Base-by-base conservation (phyloP, 257 asterid genomes). In the Ligustrum vulgare region DNA sequence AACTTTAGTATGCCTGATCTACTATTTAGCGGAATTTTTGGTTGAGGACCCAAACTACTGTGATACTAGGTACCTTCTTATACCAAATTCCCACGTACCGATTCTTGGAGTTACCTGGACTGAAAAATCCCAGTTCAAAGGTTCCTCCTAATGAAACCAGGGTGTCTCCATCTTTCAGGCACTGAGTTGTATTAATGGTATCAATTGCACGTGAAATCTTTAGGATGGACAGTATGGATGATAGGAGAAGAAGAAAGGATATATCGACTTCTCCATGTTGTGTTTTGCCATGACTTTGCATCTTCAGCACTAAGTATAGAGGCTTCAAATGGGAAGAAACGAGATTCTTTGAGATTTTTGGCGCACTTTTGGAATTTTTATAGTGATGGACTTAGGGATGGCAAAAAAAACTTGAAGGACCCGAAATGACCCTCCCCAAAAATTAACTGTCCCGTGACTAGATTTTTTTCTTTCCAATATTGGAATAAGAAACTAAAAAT, bases 61-160 rank as follows among this genome's bases (percentile, higher is more conserved):
- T 79, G n/a, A 8, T 56, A 11, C 2, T 5, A 33, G 73, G 31
- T 0, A 83, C 60, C n/a, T 77, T 62, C 67, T 84, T 78, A 79
- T 79, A 87, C 91, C 91, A 80, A 22, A 85, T 83, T 1, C 89
- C 89, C 1, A 86, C 73, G n/a, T 84, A 88, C 12, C 85, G 69
- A 67, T 77, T 75, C 0, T 31, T 34, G 28, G 91, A 72, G 4
- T 43, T 25, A 16, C 73, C 74, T 1, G 80, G 80, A 70, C 75
- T 84, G 67, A 81, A 84, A 56, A 84, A 84, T 9, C 86, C 88
- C 37, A 81, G 63, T 7, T 76, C 86, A 31, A 84, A 84, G 12
- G 33, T 56, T 25, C 86, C 86, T 49, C 33, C 76, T 35, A 79
- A 67, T 1, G 86, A 84, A 72, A 85, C 70, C 45, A 82, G 73